These are phyloP conservation scores for Paecilomyces sp. DNA, from an alignment of 2,329 filamentous ascomycete genomes.

Conservation along the genomic window DNA sequence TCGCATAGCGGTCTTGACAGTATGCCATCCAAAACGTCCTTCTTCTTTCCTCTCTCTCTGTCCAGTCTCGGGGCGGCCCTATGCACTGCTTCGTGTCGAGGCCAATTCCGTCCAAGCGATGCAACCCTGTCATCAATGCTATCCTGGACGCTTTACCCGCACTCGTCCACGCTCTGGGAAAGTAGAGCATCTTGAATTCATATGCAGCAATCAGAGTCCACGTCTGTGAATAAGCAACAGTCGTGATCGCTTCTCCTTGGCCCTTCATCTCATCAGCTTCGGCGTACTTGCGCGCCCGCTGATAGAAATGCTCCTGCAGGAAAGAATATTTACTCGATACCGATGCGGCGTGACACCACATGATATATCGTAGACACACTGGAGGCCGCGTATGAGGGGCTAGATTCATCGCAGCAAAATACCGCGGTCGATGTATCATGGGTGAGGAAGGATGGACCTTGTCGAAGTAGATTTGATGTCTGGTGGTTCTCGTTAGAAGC, in stretches of 20 bases:
- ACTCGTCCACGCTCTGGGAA: slow-evolving; percentile 91
- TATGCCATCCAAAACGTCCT: slow-evolving; percentile 95
- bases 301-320: slow-evolving; percentile 83
- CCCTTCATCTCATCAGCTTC: slow-evolving; percentile 87
- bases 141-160: slow-evolving; percentile 74
- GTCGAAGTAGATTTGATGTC: slow-evolving; percentile 79
- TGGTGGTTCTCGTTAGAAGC: slow-evolving; percentile 28
- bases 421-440: slow-evolving; percentile 84
- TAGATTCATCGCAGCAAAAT: slow-evolving; percentile 81
- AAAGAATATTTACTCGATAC: slow-evolving; percentile 73
- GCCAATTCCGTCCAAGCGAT: slow-evolving; percentile 73
- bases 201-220: slow-evolving; percentile 74
- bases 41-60: slow-evolving; percentile 81
- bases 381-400: slow-evolving; percentile 81
- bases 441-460: slow-evolving; percentile 81
- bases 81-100: slow-evolving; percentile 91
- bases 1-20: slow-evolving; percentile 83
- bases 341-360: slow-evolving; percentile 91
- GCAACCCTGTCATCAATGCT: slow-evolving; percentile 85
- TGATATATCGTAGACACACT: slow-evolving; percentile 82
- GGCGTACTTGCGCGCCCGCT: slow-evolving; percentile 79
- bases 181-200: slow-evolving; percentile 97
- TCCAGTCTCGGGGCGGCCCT: slow-evolving; percentile 83
- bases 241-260: slow-evolving; percentile 83
- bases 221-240: slow-evolving; percentile 75